phyloP scores from a whole-genome alignment of 768 basidiomycete species.

The Macrocybe gigantea region DNA sequence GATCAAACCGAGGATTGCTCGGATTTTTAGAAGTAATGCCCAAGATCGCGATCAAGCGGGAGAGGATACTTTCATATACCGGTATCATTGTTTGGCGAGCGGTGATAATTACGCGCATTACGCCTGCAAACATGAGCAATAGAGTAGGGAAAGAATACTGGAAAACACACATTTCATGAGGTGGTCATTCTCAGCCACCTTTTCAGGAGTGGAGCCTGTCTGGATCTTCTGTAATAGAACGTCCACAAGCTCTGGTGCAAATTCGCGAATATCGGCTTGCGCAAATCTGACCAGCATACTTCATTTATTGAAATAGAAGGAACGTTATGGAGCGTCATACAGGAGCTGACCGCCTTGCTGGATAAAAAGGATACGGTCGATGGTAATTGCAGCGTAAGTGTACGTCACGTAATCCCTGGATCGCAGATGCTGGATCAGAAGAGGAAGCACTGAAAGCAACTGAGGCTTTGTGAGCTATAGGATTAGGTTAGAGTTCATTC shows the following conservation, averaged over 20 bases:
- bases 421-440: constrained; percentile 74
- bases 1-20: constrained; percentile 96
- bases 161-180: constrained; percentile 84
- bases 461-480: constrained; percentile 86
- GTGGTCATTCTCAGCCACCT: constrained; percentile 96
- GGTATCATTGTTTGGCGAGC: constrained; percentile 75
- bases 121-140: constrained; percentile 44
- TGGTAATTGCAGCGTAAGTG: constrained; percentile 97
- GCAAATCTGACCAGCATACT: constrained; percentile 54
- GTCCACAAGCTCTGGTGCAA: constrained; percentile 66
- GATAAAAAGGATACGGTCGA: constrained; percentile 91
- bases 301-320: not conserved
- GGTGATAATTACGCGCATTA: constrained; percentile 90
- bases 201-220: constrained; percentile 73
- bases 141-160: not conserved
- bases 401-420: constrained; percentile 89
- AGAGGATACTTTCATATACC: constrained; percentile 57
- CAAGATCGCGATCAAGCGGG: constrained; percentile 76
- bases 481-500: not conserved
- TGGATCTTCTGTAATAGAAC: constrained; percentile 80
- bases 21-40: constrained; percentile 92
- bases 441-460: constrained; percentile 84
- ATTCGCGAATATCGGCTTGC: constrained; percentile 80
- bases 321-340: constrained; percentile 37
- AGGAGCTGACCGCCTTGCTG: constrained; percentile 69